Percentiles rank a stretch among this genome's conserved stretches.
Evolutionary conservation across 2,329 filamentous ascomycete genomes (phyloP).

Genomic region (Intubia oerlemansii): DNA sequence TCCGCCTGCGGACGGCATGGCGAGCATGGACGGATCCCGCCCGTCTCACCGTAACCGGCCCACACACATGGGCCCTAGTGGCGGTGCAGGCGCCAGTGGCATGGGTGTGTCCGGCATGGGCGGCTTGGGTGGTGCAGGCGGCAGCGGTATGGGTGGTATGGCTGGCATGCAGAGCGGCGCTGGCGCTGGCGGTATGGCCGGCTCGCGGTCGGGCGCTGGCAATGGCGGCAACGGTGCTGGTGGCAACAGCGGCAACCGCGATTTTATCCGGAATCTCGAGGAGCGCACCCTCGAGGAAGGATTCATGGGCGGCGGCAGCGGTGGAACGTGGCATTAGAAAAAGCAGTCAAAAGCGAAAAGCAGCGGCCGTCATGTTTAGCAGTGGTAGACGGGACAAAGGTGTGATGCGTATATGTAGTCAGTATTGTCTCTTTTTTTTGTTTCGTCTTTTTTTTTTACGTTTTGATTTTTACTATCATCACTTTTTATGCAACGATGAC

Average conservation of each 20-base stretch:
- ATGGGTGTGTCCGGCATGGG: too few species aligned
- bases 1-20: constrained; percentile 65
- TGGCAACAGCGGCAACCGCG: constrained; percentile 30
- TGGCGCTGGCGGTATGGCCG: constrained; percentile 1
- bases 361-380: too few species aligned
- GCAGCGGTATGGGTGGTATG: neutral
- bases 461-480: neutral
- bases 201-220: constrained; percentile 9
- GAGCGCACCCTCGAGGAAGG: constrained; percentile 88
- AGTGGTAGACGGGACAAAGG: neutral
- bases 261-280: constrained; percentile 89
- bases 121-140: constrained; percentile 1
- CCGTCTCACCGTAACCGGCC: constrained; percentile 53
- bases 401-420: neutral
- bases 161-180: too few species aligned
- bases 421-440: neutral
- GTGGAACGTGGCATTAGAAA: constrained; percentile 46
- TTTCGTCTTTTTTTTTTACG: neutral
- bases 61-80: constrained; percentile 34
- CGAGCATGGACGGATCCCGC: constrained; percentile 36
- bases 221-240: neutral
- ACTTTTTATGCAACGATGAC: too few species aligned
- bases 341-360: neutral
- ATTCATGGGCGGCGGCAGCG: constrained; percentile 47
- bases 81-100: constrained; percentile 12